Conservation (phyloP, 169 alveolate genomes). For the Toxoplasma gondii region DNA sequence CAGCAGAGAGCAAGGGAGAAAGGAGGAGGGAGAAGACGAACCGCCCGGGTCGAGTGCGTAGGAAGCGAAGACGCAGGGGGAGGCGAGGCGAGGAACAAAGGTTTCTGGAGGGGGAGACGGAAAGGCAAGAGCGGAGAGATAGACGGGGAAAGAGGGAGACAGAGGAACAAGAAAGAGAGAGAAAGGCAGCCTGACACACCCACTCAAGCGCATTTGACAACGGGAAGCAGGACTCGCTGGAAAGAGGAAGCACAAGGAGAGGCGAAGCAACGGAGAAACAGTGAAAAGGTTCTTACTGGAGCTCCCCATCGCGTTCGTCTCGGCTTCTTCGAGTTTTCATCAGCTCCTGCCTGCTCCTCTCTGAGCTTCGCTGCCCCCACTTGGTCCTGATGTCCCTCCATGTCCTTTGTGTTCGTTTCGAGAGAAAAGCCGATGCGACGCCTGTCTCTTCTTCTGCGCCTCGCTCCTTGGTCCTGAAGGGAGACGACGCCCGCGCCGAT, state of each 20-base stretch:
- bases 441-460: not conserved
- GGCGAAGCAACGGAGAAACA: too few species aligned
- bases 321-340: not conserved
- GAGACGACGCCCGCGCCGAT: too few species aligned
- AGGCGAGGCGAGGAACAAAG: not conserved
- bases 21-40: not conserved
- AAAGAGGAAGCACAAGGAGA: too few species aligned
- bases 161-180: not conserved
- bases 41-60: not conserved
- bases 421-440: too few species aligned
- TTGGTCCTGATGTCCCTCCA: not conserved
- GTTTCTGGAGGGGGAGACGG: not conserved
- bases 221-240: too few species aligned
- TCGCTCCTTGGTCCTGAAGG: not conserved
- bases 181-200: too few species aligned
- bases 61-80: not conserved
- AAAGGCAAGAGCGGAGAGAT: not conserved
- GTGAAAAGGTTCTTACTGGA: not conserved
- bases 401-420: not conserved
- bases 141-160: not conserved
- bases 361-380: not conserved
- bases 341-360: not conserved
- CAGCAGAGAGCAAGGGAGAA: not conserved
- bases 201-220: too few species aligned
- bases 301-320: conserved; percentile 6